Evolutionary conservation across 2,329 filamentous ascomycete species (phyloP), one percentile per base, ranked within the genome.

Genomic region (Penicillium polonicum): DNA sequence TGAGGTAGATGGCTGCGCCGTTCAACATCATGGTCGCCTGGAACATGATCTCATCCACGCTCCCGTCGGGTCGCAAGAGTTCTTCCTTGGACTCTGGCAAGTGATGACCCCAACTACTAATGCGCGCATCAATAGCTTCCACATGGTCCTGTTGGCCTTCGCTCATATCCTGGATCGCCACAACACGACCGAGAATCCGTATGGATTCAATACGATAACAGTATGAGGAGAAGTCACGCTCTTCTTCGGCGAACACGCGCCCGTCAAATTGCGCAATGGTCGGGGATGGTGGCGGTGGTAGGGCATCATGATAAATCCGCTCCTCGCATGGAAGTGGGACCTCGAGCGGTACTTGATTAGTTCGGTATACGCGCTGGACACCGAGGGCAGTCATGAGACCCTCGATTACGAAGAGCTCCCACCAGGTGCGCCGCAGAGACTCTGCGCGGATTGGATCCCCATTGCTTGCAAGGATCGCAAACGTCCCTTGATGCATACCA

Each of bases 21-120:
- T 84, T 79, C 52, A 83, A 80, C 67, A 96, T 90, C 85, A 95
- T 93, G 61, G 90, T 88, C 0, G 90, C 92, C 72, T 95, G 91
- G 76, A 96, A 96, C 74, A 96, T 87, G 83, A 96, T 88, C 75
- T 96, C 91, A 71, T 97, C 92, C 12, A 92, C 80, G 52, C 85
- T 82, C 33, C 90, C 88, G 65, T 88, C 85, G 60, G 84, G 83
- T 58, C 85, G 83, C 52, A 95, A 78, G 17, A 90, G 81, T 60
- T 90, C 84, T 55, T 82, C 81, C 75, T 95, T 95, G 15, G 81
- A 81, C 17, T 82, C 79, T 0, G 92, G 92, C 0, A 96, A 79
- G 67, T 94, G 89, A 48, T 93, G 83, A 53, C 86, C 83, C 90
- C 91, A 96, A 71, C 91, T 92, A 15, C 82, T 81, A 45, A 88